Evolutionary conservation across 257 asterid genomes (phyloP).

Genomic region (Solanum rostratum): DNA sequence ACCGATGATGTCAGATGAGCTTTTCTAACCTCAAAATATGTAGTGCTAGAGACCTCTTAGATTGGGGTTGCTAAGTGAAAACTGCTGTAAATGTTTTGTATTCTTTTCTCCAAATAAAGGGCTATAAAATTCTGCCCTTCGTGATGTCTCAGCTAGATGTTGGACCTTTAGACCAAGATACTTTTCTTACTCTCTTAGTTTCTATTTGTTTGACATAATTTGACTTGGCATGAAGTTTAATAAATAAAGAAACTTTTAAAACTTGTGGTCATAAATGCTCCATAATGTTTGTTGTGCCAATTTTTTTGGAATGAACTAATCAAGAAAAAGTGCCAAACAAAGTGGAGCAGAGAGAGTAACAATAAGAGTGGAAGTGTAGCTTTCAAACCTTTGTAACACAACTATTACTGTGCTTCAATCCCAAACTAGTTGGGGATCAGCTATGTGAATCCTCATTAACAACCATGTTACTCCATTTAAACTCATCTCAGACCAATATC

Average conservation of each 20-base stretch:
- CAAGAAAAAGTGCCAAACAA: not conserved
- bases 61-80: not conserved
- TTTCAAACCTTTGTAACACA: not conserved
- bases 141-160: not conserved
- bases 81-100: not conserved
- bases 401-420: not conserved
- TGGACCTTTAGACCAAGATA: not conserved
- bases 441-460: not conserved
- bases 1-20: not conserved
- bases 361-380: not conserved
- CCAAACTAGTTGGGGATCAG: not conserved
- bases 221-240: not conserved
- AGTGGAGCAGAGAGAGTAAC: not conserved
- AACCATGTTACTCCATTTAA: not conserved
- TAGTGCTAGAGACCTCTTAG: not conserved
- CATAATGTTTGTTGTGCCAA: not conserved
- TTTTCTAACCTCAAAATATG: not conserved
- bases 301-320: not conserved
- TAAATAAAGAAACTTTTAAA: too few species aligned
- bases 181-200: not conserved
- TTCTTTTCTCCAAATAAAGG: not conserved
- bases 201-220: not conserved
- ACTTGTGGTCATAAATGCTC: not conserved
- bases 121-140: not conserved
- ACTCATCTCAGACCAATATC: not conserved